Evolutionary conservation across 2,329 filamentous ascomycete species (phyloP), one percentile per base, ranked within the genome.

Genomic region (Fusarium sp.): DNA sequence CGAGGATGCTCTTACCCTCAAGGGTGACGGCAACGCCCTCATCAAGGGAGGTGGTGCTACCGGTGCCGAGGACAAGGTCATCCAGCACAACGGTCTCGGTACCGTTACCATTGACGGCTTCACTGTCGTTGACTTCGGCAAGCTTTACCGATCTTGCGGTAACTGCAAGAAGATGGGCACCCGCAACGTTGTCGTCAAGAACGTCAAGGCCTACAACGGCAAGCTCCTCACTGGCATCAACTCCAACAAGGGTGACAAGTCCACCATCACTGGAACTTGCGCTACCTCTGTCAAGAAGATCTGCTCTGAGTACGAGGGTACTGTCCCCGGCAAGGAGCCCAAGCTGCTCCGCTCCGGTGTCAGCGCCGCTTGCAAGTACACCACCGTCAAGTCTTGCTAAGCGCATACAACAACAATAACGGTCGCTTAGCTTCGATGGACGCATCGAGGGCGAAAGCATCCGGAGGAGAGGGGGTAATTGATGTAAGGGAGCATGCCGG

Each of bases 81-180:
- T 78, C 43, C 76, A 78, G 68, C 76, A 78, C 68, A 78, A 78
- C 62, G 76, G 76, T 54, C 64, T 69, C 1, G 76, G 76, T 6
- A 77, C 76, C 1, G 76, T 78, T 37, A 78, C 76, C 45, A 78
- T 78, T 3, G 73, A 77, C 25, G 65, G 75, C 30, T 78, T 76
- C 56, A 78, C 74, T 8, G 76, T 74, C 1, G 76, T 78, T 1
- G 75, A 78, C 67, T 76, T 76, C 3, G 76, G 76, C 8, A 78
- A 78, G 74, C 76, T 78, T 13, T 78, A 78, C 72, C 76, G 76
- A 27, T 73, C 69, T 63, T 78, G 76, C 66, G 76, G 76, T 30
- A 76, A 78, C 70, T 77, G 76, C 72, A 77, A 77, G 67, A 74
- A 74, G 64, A 77, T 77, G 63, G 76, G 76, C 4, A 77, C 76